Evolutionary conservation across 2,329 filamentous ascomycete genomes (phyloP).

Genomic region (Exserohilum turcica): DNA sequence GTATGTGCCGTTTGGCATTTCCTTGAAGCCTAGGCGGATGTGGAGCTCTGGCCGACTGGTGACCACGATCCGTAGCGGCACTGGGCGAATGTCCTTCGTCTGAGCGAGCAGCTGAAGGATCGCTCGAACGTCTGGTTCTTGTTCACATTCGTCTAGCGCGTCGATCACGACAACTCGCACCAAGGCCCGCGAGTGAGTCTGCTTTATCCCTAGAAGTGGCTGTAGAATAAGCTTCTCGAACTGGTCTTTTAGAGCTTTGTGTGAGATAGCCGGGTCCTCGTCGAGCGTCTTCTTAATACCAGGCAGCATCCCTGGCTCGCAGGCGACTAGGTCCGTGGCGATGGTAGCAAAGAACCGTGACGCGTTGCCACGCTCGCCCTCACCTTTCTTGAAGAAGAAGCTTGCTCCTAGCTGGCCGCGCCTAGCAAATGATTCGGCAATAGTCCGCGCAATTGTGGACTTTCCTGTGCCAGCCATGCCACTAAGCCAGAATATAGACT

Average conservation of each 20-base stretch:
- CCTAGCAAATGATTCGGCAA: constrained; percentile 20
- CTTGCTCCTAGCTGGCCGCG: constrained; percentile 13
- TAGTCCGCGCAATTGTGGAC: constrained; percentile 21
- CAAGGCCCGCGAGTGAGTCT: background rate
- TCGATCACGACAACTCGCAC: constrained; percentile 21
- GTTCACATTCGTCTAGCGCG: constrained; percentile 43
- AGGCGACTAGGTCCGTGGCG: constrained; percentile 18
- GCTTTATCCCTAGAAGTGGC: constrained; percentile 6
- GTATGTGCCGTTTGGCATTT: constrained; percentile 26
- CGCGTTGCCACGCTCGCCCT: constrained; percentile 12
- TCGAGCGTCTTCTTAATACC: constrained; percentile 21
- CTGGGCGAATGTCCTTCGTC: constrained; percentile 11
- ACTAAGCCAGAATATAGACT: constrained; percentile 38
- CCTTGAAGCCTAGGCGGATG: constrained; percentile 26
- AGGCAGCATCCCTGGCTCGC: constrained; percentile 12
- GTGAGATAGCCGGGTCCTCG: constrained; percentile 12
- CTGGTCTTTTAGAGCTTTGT: constrained; percentile 9
- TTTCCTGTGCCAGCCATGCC: background rate
- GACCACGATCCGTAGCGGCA: constrained; percentile 22
- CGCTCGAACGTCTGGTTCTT: constrained; percentile 13
- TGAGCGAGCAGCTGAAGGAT: constrained; percentile 29
- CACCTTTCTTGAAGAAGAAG: constrained; percentile 19
- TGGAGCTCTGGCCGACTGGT: constrained; percentile 30
- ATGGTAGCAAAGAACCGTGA: constrained; percentile 24
- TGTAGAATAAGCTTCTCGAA: constrained; percentile 16